Percentiles rank a stretch among this genome's conserved stretches.
Conservation (phyloP, 2,329 filamentous ascomycete genomes). For the Lachnellula cervina region DNA sequence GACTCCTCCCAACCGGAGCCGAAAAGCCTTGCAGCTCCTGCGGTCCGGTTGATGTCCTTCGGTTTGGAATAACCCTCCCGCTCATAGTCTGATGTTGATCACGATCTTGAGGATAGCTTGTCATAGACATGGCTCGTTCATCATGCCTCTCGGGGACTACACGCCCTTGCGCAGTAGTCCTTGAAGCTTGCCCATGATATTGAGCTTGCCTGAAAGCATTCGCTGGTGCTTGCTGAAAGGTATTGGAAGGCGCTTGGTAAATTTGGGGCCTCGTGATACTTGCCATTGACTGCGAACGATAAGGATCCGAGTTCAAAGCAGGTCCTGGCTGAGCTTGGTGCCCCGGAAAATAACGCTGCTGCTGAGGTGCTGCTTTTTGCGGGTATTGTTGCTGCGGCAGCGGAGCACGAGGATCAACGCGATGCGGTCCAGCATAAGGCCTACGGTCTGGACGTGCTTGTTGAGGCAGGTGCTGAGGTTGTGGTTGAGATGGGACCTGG, state of each 20-base stretch:
- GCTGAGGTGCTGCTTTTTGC: conserved; percentile 36
- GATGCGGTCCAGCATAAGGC: conserved; percentile 64
- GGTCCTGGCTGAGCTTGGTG: conserved; percentile 46
- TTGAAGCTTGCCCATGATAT: conserved; percentile 61
- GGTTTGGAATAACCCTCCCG: conserved; percentile 81
- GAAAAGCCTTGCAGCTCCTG: conserved; percentile 25
- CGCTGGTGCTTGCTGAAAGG: conserved; percentile 62
- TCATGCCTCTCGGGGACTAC: conserved; percentile 88
- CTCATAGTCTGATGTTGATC: conserved; percentile 90
- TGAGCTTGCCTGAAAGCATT: conserved; percentile 75
- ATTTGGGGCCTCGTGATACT: conserved; percentile 67
- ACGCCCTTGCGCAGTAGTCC: conserved; percentile 86
- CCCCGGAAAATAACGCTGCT: conserved; percentile 54
- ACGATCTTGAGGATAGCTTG: conserved; percentile 69
- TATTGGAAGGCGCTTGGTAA: conserved; percentile 59
- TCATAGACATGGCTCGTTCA: conserved; percentile 95
- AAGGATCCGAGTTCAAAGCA: conserved; percentile 77
- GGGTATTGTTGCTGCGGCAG: conserved; percentile 40
- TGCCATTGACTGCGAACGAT: conserved; percentile 90
- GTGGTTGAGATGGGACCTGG: conserved; percentile 39
- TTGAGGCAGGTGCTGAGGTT: conserved; percentile 55
- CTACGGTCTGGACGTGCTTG: conserved; percentile 58
- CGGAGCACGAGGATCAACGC: conserved; percentile 32
- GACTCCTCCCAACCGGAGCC: conserved; percentile 24
- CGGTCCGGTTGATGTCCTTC: conserved; percentile 42